Base-by-base conservation (phyloP, 2,329 filamentous ascomycete species). In the Penicillium sp. region DNA sequence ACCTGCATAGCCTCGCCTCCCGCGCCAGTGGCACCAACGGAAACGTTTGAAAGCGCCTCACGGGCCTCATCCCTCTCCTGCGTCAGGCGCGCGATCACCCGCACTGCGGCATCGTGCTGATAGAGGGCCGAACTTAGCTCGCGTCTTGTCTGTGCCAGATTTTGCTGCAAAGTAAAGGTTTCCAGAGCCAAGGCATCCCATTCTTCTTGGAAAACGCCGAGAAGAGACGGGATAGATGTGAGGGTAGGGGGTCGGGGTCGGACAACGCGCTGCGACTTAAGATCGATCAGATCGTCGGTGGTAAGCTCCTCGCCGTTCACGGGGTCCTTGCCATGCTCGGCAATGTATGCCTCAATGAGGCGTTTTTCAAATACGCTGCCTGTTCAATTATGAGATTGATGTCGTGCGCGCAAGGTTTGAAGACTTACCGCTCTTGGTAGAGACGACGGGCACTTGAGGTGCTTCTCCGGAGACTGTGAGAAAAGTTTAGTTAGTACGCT, bases 151-250 rank as follows among this genome's bases (percentile, higher is more conserved):
- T 96, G 90, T 50, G 88, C 84, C 60, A 99, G 81, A 72, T 96
- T 91, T 75, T 97, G 90, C 77, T 90, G 89, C 59, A 97, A 79
- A 65, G 91, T 94, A 75, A 92, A 97, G 50, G 91, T 90, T 78
- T 99, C 94, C 36, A 97, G 81, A 13, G 93, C 91, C 44, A 97
- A 79, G 9, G 92, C 88, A 73, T 99, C 94, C 94, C 94, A 99
- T 81, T 99, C 94, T 75, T 96, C 96, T 75, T 99, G 94, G 75
- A 99, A 97, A 39, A 92, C 89, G 49, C 91, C 89, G 55, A 99
- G 88, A 55, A 99, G 85, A 19, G 94, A 92, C 23, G 94, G 94
- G 71, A 99, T 96, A 38, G 94, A 99, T 53, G 94, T 97, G 68
- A 97, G 86, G 34, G 91, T 92, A 33, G 94, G 93, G 57, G 94